A percentile compares a stretch with the other conserved stretches of the same genome.
phyloP scores from a whole-genome alignment of 2,329 filamentous ascomycete species.

The Remersonia thermophila region DNA sequence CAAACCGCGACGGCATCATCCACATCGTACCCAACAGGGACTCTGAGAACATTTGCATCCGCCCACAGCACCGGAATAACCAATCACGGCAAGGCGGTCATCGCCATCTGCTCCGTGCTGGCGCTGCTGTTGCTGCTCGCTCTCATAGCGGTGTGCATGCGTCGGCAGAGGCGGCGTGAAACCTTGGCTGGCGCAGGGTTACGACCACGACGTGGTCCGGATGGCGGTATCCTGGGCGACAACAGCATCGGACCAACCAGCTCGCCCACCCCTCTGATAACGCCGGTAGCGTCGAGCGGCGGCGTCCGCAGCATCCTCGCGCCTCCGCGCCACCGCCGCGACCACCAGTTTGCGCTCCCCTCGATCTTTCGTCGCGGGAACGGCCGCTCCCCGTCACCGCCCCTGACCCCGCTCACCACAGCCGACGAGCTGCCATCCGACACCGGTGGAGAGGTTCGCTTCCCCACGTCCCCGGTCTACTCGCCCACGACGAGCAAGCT shows the following conservation, averaged over 20 bases:
- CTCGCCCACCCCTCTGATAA: constrained; percentile 32
- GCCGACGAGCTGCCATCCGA: constrained; percentile 14
- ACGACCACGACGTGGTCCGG: too few relatives aligned
- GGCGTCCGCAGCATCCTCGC: constrained; percentile 22
- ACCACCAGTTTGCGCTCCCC: constrained; percentile 29
- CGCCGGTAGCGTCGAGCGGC: constrained; percentile 23
- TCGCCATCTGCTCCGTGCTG: constrained; percentile 31
- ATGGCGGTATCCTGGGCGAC: too few relatives aligned
- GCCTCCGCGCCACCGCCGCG: constrained; percentile 36
- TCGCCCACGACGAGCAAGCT: constrained; percentile 26
- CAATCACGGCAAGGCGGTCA: constrained; percentile 31
- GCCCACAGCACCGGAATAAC: constrained; percentile 19
- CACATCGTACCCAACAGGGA: too few relatives aligned
- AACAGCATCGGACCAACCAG: constrained; percentile 17
- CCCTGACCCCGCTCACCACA: constrained; percentile 20
- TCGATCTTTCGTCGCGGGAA: constrained; percentile 20
- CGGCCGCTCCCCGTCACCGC: constrained; percentile 19
- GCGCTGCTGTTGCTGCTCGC: constrained; percentile 26
- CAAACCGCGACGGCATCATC: too few relatives aligned
- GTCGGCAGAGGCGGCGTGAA: constrained; percentile 19
- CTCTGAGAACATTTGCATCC: not conserved
- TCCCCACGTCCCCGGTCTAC: constrained; percentile 28
- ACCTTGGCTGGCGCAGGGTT: too few relatives aligned
- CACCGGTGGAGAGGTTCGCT: constrained; percentile 11
- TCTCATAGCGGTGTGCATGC: constrained; percentile 27